Percentiles rank a stretch among this genome's conserved stretches.
These are phyloP conservation scores for Copromyces sp. DNA, from an alignment of 495 filamentous ascomycete genomes.

Conservation along the genomic window DNA sequence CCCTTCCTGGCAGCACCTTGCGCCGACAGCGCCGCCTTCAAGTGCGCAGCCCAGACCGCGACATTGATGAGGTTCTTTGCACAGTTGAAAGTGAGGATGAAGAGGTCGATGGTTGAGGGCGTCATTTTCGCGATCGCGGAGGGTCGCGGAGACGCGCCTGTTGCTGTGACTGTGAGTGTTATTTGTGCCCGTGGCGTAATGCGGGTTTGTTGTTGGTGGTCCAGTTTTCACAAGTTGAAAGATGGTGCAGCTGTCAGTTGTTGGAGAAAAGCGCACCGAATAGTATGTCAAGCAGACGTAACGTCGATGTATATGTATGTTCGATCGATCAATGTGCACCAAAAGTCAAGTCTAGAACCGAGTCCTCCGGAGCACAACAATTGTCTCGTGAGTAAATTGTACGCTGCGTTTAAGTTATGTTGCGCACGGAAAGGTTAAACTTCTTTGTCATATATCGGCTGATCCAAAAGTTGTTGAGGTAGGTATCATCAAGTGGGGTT, in stretches of 20 bases:
- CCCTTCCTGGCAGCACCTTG: slow-evolving; percentile 4
- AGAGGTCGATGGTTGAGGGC: slow-evolving; percentile 40
- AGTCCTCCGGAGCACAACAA: background rate
- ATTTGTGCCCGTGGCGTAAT: background rate
- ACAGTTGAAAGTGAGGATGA: slow-evolving; percentile 87
- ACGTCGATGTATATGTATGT: background rate
- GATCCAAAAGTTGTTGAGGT: background rate
- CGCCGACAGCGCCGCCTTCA: slow-evolving; percentile 56
- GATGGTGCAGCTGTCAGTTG: background rate
- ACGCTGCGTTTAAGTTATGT: background rate
- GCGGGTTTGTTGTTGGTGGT: background rate
- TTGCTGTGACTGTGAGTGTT: background rate
- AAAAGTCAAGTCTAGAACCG: background rate
- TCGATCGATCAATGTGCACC: background rate
- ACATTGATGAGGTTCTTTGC: slow-evolving; percentile 55
- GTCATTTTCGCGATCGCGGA: slow-evolving; percentile 11
- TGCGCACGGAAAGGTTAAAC: background rate
- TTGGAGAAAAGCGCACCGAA: background rate
- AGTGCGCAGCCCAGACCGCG: slow-evolving; percentile 54
- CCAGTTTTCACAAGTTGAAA: no score
- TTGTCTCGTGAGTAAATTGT: background rate
- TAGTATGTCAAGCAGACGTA: no score
- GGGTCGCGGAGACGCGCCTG: background rate
- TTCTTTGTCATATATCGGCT: background rate
- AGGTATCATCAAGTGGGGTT: background rate